Percentiles rank a stretch among this genome's conserved stretches.
phyloP scores from a whole-genome alignment of 192 early-diverging fungal species.

The Thoreauomyces humboldtii region DNA sequence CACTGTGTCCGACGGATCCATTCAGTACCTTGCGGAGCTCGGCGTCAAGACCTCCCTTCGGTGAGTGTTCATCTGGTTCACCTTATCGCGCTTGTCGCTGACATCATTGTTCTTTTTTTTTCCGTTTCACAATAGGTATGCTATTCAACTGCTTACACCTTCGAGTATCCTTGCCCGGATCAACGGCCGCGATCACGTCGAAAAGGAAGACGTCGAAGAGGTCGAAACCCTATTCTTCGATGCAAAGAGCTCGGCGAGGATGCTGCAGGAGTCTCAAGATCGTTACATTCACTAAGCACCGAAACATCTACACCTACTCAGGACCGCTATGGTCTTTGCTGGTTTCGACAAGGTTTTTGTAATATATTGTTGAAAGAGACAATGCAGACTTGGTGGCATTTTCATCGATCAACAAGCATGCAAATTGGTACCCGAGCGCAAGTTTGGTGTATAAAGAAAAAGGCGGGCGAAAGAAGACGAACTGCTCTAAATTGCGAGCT shows the following conservation, averaged over 20 bases:
- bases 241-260: constrained; percentile 76
- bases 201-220: constrained; percentile 84
- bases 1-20: constrained; percentile 84
- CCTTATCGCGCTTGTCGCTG: not conserved
- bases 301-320: no score
- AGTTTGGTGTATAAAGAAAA: no score
- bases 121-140: constrained; percentile 62
- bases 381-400: no score
- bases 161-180: constrained; percentile 83
- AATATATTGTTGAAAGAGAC: no score
- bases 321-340: no score
- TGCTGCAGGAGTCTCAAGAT: constrained; percentile 54
- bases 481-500: constrained; percentile 50
- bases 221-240: constrained; percentile 84
- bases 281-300: constrained; percentile 44
- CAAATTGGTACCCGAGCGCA: no score
- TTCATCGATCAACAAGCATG: no score
- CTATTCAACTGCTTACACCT: constrained; percentile 93
- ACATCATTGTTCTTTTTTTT: not conserved
- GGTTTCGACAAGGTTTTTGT: no score
- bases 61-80: no score
- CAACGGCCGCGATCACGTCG: constrained; percentile 78
- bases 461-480: no score
- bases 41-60: constrained; percentile 91
- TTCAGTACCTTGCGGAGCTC: constrained; percentile 82